Evolutionary conservation across 305 asterid species (phyloP).

Genomic region (Andrographis paniculata): DNA sequence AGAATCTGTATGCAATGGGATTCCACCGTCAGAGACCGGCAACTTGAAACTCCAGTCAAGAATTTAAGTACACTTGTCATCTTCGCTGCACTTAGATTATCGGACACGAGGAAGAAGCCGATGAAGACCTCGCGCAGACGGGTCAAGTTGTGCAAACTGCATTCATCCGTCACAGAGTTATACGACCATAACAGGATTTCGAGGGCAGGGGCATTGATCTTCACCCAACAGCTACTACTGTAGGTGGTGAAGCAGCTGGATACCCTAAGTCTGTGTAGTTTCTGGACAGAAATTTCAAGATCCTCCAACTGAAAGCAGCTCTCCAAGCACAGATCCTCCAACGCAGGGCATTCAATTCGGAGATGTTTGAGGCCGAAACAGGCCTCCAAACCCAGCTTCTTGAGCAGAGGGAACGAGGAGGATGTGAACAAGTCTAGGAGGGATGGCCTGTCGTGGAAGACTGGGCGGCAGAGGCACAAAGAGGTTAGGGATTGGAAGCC

Average conservation of each 20-base stretch:
- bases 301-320: conserved; percentile 46
- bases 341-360: conserved; percentile 34
- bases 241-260: conserved; percentile 46
- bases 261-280: conserved; percentile 39
- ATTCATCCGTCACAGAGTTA: conserved; percentile 47
- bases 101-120: conserved; percentile 34
- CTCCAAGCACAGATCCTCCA: conserved; percentile 41
- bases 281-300: conserved; percentile 33
- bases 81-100: conserved; percentile 36
- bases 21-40: conserved; percentile 45
- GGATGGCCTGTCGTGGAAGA: conserved; percentile 43
- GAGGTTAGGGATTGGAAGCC: too few relatives aligned
- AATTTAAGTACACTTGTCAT: conserved; percentile 39
- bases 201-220: conserved; percentile 44
- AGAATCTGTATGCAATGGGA: conserved; percentile 39
- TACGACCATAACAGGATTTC: conserved; percentile 41
- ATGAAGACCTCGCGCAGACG: conserved; percentile 41
- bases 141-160: conserved; percentile 30
- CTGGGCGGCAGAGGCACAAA: too few relatives aligned
- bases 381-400: conserved; percentile 41
- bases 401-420: conserved; percentile 63
- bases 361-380: conserved; percentile 50
- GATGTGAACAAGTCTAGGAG: conserved; percentile 40
- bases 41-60: conserved; percentile 50
- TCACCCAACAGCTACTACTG: conserved; percentile 30